Conservation (phyloP, 768 basidiomycete species). For the Suillus weaverae region DNA sequence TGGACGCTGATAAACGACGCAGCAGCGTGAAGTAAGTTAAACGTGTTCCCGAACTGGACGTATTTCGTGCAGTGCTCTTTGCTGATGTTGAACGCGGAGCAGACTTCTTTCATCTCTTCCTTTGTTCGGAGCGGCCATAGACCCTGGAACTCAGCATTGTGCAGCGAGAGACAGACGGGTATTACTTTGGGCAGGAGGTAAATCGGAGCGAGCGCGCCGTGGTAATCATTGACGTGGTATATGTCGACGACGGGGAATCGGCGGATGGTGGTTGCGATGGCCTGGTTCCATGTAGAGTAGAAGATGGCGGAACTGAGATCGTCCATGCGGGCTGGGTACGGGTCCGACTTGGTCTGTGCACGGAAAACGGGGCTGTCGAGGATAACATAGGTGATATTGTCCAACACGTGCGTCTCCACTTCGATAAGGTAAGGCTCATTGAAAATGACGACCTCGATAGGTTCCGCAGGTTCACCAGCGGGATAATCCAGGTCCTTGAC, state of each 20-base stretch:
- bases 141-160: constrained; percentile 98
- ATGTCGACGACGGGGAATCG: constrained; percentile 86
- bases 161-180: constrained; percentile 87
- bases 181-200: constrained; percentile 91
- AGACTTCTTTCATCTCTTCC: constrained; percentile 98
- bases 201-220: constrained; percentile 87
- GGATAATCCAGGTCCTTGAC: constrained; percentile 95
- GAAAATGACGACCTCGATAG: constrained; percentile 95
- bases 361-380: constrained; percentile 96
- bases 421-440: constrained; percentile 95
- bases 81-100: constrained; percentile 96
- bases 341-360: constrained; percentile 93
- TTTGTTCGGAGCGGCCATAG: constrained; percentile 95
- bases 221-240: constrained; percentile 95
- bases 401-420: constrained; percentile 88
- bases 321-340: constrained; percentile 96
- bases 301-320: constrained; percentile 95
- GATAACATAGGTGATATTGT: constrained; percentile 94
- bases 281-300: constrained; percentile 98
- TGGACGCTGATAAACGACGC: constrained; percentile 91
- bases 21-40: constrained; percentile 91
- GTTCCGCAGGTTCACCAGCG: constrained; percentile 85
- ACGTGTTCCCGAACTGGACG: constrained; percentile 97
- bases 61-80: constrained; percentile 97
- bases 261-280: constrained; percentile 89